Percentiles rank a stretch among this genome's conserved stretches.
phyloP scores from a whole-genome alignment of 140 eudicot genomes.

The Flaveria floridana region DNA sequence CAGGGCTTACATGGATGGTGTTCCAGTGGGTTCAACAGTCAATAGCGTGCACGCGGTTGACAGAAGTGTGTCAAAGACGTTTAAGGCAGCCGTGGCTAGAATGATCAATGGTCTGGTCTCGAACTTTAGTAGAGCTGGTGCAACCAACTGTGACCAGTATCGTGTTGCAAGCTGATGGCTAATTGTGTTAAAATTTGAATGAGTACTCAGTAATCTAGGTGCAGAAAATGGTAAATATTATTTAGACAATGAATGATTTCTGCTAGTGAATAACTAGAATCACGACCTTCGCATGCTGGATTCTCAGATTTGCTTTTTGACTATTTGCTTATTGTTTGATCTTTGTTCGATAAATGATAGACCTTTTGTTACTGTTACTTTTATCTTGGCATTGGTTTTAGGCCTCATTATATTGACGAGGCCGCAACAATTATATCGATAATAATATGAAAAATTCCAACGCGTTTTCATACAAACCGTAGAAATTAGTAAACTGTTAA shows the following conservation, averaged over 20 bases:
- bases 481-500: too few relatives aligned
- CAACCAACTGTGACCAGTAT: conserved; percentile 47
- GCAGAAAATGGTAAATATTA: conserved; percentile 9
- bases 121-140: conserved; percentile 45
- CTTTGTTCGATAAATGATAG: not conserved
- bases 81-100: conserved; percentile 33
- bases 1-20: conserved; percentile 52
- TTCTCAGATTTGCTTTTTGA: not conserved
- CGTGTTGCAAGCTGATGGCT: conserved; percentile 27
- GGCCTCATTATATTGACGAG: too few relatives aligned
- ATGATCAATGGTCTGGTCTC: conserved; percentile 52
- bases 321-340: too few relatives aligned
- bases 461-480: too few relatives aligned
- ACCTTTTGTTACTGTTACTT: too few relatives aligned
- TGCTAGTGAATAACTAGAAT: not conserved
- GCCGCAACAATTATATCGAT: too few relatives aligned
- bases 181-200: not conserved
- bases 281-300: not conserved
- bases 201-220: not conserved
- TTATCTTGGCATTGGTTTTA: too few relatives aligned
- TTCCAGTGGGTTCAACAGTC: conserved; percentile 41
- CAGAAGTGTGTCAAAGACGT: conserved; percentile 25
- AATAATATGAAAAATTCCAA: too few relatives aligned
- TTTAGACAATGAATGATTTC: not conserved
- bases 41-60: conserved; percentile 18